These are phyloP conservation scores for Neospermospora avenae DNA, from an alignment of 2,329 filamentous ascomycete species.

Conservation along the genomic window DNA sequence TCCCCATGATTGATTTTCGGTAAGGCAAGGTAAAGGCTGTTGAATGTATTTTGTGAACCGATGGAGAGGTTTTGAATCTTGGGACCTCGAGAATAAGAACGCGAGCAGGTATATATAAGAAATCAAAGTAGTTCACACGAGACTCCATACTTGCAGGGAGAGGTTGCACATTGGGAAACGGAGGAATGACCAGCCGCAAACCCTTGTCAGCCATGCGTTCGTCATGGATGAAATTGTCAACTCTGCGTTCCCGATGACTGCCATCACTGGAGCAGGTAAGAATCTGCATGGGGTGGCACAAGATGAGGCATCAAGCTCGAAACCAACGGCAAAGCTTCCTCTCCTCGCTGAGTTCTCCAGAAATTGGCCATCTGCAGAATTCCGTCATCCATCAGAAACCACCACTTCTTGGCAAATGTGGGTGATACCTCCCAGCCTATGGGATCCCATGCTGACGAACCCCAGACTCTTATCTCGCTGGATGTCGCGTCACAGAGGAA, in stretches of 20 bases:
- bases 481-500: slow-evolving; percentile 19
- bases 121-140: background rate
- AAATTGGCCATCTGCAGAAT: slow-evolving; percentile 31
- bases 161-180: background rate
- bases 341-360: slow-evolving; percentile 32
- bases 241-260: background rate
- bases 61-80: too few relatives aligned
- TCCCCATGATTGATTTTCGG: slow-evolving; percentile 1
- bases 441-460: slow-evolving; percentile 32
- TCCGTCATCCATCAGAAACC: slow-evolving; percentile 31
- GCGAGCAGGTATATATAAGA: background rate
- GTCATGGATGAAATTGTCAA: background rate
- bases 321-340: slow-evolving; percentile 15
- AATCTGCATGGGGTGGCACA: background rate
- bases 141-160: background rate
- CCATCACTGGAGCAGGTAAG: background rate
- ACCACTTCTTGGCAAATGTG: slow-evolving; percentile 31
- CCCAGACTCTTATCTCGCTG: slow-evolving; percentile 32
- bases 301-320: background rate
- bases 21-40: background rate
- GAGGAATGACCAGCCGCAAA: background rate
- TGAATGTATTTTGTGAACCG: too few relatives aligned
- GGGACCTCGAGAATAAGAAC: background rate
- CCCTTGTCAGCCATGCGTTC: background rate
- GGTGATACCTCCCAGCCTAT: slow-evolving; percentile 32